Conservation (phyloP, 176 grass and related monocot species). For the Ensete glaucum region DNA sequence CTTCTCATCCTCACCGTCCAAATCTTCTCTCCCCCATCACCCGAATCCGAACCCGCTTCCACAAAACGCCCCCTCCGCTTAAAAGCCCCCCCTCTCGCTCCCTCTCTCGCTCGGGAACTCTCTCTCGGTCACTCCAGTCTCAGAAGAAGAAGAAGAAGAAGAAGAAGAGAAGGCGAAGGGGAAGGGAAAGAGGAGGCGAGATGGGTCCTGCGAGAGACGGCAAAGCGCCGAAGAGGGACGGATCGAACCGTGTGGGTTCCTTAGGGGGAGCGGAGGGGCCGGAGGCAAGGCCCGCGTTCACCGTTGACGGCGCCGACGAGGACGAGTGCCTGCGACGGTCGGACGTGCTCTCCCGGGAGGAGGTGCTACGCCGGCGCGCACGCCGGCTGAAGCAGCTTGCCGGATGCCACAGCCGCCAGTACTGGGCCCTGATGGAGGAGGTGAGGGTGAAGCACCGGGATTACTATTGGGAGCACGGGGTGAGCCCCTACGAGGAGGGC, state of each 20-base stretch:
- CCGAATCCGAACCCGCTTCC: too few relatives aligned
- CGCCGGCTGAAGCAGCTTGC: conserved; percentile 20
- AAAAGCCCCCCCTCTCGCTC: too few relatives aligned
- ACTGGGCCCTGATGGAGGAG: conserved; percentile 35
- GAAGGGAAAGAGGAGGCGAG: neutral
- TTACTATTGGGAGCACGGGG: conserved; percentile 41
- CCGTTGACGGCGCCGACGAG: conserved; percentile 12
- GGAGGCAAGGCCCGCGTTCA: neutral
- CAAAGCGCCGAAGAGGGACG: neutral
- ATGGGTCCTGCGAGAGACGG: neutral
- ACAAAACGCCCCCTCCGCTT: too few relatives aligned
- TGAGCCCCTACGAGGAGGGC: conserved; percentile 28
- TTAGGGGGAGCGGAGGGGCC: neutral
- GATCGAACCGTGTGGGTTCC: neutral
- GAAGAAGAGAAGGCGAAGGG: neutral
- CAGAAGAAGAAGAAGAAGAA: neutral
- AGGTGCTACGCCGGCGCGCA: conserved; percentile 31
- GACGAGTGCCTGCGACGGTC: conserved; percentile 18
- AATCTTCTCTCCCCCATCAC: too few relatives aligned
- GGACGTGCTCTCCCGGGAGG: conserved; percentile 19
- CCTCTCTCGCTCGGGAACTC: too few relatives aligned
- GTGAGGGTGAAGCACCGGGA: conserved; percentile 36
- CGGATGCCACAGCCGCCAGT: conserved; percentile 17
- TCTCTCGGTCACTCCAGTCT: too few relatives aligned
- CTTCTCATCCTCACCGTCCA: too few relatives aligned